Base-by-base conservation (phyloP, 371 early-diverging fungal genomes). In the Sanchytrium tribonematis region DNA sequence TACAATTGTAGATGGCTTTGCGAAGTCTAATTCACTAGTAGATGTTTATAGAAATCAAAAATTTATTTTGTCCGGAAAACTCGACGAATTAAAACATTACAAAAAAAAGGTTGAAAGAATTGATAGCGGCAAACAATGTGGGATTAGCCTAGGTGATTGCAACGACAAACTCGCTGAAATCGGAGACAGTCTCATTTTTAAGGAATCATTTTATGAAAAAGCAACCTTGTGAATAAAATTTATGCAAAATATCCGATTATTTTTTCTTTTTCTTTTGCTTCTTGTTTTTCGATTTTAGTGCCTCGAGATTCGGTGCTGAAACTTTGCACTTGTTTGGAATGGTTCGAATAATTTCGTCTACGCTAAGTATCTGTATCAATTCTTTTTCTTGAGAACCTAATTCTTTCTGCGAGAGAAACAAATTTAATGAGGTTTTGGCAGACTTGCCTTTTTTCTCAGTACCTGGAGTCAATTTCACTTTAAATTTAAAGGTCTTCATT, bases 381-480 rank as follows among this genome's bases (percentile, higher is more conserved):
- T 48, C 12, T 22, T 48, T 48, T 48, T 48, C 48, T 12, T 5
- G 22, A 5, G 5, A 5, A 5, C 22, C 22, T 48, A 48, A 48
- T 12, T 48, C 48, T 22, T 48, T 67, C 5, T 67, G 5, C 29
- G 68, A 5, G 12, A 67, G 27, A 67, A 27, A 67, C 28, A 67
- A 28, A 12, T 27, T 5, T 17, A 29, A 16, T 12, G 68, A 5
- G 17, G 68, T 67, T 69, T 79, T 78, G 5, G 74, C 74, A 1
- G 77, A 87, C 79, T 94, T 95, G 69, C 98, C 98, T 78, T 92
- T 91, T 76, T 98, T 98, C 73, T 88, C 76, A 17, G 84, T 76
- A n/a, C 98, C 99, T 1, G 98, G 98, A 0, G 86, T 80, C 66
- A 99, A 77, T 76, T 97, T 96, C 29, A 93, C 88, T 77, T 88